Base-by-base conservation (phyloP, 1,284 basidiomycete genomes). In the Crucibulum parvulum region DNA sequence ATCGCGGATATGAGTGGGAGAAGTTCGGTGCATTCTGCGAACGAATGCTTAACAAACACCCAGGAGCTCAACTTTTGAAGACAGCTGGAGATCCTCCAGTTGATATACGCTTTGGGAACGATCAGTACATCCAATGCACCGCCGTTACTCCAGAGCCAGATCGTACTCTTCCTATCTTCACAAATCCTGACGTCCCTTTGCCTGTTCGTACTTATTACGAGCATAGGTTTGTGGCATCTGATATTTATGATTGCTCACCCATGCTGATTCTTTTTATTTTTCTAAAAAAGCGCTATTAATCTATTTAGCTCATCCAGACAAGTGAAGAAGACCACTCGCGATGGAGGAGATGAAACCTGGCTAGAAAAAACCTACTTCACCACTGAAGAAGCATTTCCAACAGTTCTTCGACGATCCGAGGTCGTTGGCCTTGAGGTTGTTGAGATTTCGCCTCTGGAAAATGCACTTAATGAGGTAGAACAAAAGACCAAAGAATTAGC, bases 1-100 rank as follows among this genome's bases (percentile, higher is more conserved):
- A 95, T 76, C 95, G 96, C 53, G 95, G 94, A 2, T 92, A 89
- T 69, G 93, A 95, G 69, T 93, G 91, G 92, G 95, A 96, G 77
- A 95, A 93, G 70, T 92, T 91, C 64, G 89, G 88, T 5, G 87
- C 90, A 24, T 93, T 98, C 79, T 96, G 95, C 77, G 96, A 98
- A 75, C 83, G 92, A 36, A 92, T 98, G 86, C 87, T 97, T 52
- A 91, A 90, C 77, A 98, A 98, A 75, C 94, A 98, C 73, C 91
- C 95, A 3, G 90, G 90, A 45, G 93, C 95, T 1, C 92, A 91
- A 61, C 79, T 98, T 10, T 80, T 98, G 59, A 92, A 91, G 69
- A 86, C 82, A 15, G 83, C 86, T 51, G 87, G 90, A 3, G 91
- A 95, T 51, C 93, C 96, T 3, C 85, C 90, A 11, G 90, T 93